Conservation (phyloP, 73 alveolate species). For the Paramecium primaurelia region DNA sequence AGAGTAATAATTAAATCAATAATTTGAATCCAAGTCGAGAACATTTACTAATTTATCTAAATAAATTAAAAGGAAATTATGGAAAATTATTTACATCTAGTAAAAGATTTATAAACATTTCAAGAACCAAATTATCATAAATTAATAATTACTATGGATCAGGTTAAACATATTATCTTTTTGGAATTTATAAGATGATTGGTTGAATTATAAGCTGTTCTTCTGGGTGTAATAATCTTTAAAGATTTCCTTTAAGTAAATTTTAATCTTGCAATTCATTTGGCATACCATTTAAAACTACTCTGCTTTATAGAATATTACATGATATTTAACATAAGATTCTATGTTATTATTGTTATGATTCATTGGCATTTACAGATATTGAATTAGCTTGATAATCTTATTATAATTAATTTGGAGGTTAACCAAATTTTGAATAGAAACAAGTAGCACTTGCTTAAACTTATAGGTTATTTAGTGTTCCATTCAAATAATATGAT, state of each 20-base stretch:
- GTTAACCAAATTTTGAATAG: constrained; percentile 8
- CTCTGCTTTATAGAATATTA: not conserved
- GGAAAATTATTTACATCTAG: not conserved
- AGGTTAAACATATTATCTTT: not conserved
- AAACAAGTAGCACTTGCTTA: not conserved
- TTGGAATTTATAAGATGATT: not conserved
- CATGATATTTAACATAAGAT: not conserved
- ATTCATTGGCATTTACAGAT: not conserved
- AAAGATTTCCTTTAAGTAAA: not conserved
- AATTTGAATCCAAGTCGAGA: not conserved
- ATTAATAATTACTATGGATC: not conserved
- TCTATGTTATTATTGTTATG: not conserved
- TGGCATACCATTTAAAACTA: constrained; percentile 28
- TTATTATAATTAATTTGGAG: constrained; percentile 13
- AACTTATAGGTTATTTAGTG: not conserved
- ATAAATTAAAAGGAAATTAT: not conserved
- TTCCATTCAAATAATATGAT: not conserved
- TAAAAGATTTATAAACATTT: not conserved
- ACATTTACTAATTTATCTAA: not conserved
- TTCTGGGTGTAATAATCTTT: not conserved
- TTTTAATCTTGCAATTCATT: not conserved
- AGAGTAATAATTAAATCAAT: not conserved
- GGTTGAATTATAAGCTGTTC: not conserved
- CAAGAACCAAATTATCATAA: not conserved
- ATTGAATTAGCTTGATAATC: not conserved